Percentiles rank a stretch among this genome's conserved stretches.
These are phyloP conservation scores for Fusarium subtropicale DNA, from an alignment of 2,329 filamentous ascomycete genomes.

Conservation along the genomic window DNA sequence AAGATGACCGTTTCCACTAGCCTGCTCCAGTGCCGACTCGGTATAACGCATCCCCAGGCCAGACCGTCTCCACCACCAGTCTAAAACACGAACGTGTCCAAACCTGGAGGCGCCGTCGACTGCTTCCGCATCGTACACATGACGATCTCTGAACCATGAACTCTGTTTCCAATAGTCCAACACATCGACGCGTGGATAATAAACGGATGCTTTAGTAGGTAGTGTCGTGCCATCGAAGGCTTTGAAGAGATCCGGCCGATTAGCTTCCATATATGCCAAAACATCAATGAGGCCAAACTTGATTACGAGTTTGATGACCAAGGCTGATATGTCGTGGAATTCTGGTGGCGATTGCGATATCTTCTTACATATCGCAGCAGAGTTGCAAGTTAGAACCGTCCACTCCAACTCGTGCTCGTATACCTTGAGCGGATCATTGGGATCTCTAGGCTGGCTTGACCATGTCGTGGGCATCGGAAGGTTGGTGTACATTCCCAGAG, in stretches of 20 bases:
- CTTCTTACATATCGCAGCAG: conserved; percentile 77
- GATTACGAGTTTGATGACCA: conserved; percentile 89
- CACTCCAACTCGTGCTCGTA: conserved; percentile 86
- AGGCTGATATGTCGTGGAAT: conserved; percentile 77
- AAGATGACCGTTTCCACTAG: conserved; percentile 86
- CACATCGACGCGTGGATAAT: conserved; percentile 86
- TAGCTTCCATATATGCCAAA: conserved; percentile 73
- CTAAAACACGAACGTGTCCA: conserved; percentile 85
- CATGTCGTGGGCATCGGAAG: conserved; percentile 79
- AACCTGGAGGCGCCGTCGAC: conserved; percentile 88
- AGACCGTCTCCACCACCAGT: conserved; percentile 89
- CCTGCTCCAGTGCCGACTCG: conserved; percentile 87
- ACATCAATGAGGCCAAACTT: conserved; percentile 88
- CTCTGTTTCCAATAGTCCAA: conserved; percentile 93
- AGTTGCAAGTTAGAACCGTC: conserved; percentile 79
- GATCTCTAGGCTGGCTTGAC: conserved; percentile 68
- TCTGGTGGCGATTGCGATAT: conserved; percentile 77
- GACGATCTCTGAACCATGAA: conserved; percentile 83
- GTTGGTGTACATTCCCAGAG: conserved; percentile 83
- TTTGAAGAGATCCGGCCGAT: conserved; percentile 80
- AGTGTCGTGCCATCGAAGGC: conserved; percentile 86
- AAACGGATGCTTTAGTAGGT: conserved; percentile 87
- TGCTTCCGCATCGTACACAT: conserved; percentile 82
- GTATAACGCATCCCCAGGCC: conserved; percentile 86
- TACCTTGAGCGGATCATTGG: conserved; percentile 73